phyloP scores from a whole-genome alignment of 2,329 filamentous ascomycete species.

The Cladosporium austrohemisphaericum region DNA sequence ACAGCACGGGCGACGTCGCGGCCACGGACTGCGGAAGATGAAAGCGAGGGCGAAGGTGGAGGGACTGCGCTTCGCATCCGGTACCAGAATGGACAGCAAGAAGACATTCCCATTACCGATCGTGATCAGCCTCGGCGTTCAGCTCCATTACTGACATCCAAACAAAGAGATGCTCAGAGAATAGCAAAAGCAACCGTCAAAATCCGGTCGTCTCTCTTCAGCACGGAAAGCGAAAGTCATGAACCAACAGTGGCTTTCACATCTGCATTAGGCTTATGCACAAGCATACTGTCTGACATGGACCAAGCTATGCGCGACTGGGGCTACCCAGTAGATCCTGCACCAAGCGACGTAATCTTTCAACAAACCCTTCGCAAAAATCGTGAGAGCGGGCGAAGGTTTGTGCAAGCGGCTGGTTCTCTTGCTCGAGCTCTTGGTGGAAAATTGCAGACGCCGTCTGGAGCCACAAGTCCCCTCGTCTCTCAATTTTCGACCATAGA shows the following conservation, averaged over 20 bases:
- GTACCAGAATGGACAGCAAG: conserved; percentile 58
- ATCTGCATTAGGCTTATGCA: conserved; percentile 34
- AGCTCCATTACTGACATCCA: conserved; percentile 40
- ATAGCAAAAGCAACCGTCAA: conserved; percentile 55
- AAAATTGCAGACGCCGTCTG: conserved; percentile 40
- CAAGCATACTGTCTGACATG: conserved; percentile 52
- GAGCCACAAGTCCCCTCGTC: conserved; percentile 21
- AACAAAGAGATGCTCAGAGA: conserved; percentile 51
- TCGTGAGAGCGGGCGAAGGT: conserved; percentile 55
- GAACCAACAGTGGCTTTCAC: conserved; percentile 29
- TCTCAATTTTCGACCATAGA: conserved; percentile 27
- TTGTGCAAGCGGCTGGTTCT: conserved; percentile 60
- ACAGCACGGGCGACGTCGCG: conserved; percentile 45
- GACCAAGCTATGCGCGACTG: conserved; percentile 54
- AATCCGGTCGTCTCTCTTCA: conserved; percentile 55
- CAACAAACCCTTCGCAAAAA: conserved; percentile 56
- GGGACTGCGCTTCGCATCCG: conserved; percentile 49
- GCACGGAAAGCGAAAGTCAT: conserved; percentile 33
- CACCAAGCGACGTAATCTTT: conserved; percentile 48
- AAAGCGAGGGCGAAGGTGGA: conserved; percentile 29
- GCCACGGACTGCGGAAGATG: conserved; percentile 43
- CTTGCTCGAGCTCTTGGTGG: conserved; percentile 56
- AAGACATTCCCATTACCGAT: conserved; percentile 51
- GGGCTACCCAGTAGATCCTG: conserved; percentile 58
- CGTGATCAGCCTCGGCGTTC: not conserved